These are phyloP conservation scores for Fomes fomentarius DNA, from an alignment of 1,284 basidiomycete genomes.

Conservation along the genomic window DNA sequence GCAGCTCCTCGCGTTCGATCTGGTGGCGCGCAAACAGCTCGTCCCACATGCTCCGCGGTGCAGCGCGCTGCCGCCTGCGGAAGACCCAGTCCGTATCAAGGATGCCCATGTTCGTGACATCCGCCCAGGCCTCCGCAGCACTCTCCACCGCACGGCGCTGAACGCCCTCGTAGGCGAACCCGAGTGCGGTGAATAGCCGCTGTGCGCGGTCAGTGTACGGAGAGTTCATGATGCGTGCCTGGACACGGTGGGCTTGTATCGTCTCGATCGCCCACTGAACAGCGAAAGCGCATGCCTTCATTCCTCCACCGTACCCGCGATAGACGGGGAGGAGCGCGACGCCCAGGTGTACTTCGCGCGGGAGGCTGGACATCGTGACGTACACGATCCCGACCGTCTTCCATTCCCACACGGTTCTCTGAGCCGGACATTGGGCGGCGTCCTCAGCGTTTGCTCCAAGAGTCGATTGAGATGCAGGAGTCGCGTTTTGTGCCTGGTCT, in stretches of 20 bases:
- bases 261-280: constrained; percentile 52
- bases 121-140: constrained; percentile 52
- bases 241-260: constrained; percentile 53
- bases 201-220: constrained; percentile 14
- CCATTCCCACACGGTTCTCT: constrained; percentile 1
- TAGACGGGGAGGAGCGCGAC: constrained; percentile 44
- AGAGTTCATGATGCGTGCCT: constrained; percentile 23
- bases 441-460: not conserved
- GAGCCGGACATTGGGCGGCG: not conserved
- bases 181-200: constrained; percentile 32
- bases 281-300: constrained; percentile 46
- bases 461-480: not conserved
- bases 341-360: constrained; percentile 55
- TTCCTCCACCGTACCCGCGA: constrained; percentile 46
- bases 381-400: constrained; percentile 48
- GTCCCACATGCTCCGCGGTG: constrained; percentile 56
- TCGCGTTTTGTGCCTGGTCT: not conserved
- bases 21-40: constrained; percentile 63
- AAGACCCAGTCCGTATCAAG: constrained; percentile 65
- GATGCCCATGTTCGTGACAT: constrained; percentile 60
- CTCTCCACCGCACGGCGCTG: constrained; percentile 54
- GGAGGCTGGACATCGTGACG: constrained; percentile 37
- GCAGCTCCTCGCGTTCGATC: constrained; percentile 56
- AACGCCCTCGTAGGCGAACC: constrained; percentile 63
- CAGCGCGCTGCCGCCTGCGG: constrained; percentile 24